Percentiles rank a stretch among this genome's conserved stretches.
Evolutionary conservation across 805 yeast genomes (phyloP).

Genomic region (Suhomyces sp.): DNA sequence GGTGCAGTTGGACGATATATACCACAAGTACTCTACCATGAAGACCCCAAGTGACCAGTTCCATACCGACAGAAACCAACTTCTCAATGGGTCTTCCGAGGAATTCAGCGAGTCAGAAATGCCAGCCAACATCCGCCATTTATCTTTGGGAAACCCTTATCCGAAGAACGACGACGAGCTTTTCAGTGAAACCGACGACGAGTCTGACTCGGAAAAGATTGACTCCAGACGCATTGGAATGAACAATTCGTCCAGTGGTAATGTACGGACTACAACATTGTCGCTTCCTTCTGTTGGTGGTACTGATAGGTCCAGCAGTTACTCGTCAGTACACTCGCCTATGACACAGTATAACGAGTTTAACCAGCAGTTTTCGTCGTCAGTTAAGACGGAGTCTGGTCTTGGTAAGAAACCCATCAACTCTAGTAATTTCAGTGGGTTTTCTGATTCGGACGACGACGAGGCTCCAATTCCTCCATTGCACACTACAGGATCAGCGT

Average conservation of each 20-base stretch:
- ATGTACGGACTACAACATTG: conserved; percentile 12
- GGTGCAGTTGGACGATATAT: conserved; percentile 41
- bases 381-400: conserved; percentile 11
- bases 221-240: conserved; percentile 22
- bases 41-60: conserved; percentile 41
- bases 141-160: conserved; percentile 27
- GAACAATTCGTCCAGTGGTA: conserved; percentile 5
- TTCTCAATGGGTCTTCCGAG: conserved; percentile 37
- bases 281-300: conserved; percentile 21
- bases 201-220: conserved; percentile 17
- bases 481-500: conserved; percentile 2
- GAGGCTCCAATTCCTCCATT: conserved; percentile 24
- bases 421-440: conserved; percentile 8
- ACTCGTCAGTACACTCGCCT: conserved; percentile 42
- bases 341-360: conserved; percentile 43
- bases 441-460: conserved; percentile 16
- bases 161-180: conserved; percentile 38
- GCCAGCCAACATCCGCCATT: conserved; percentile 29
- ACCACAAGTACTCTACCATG: conserved; percentile 40
- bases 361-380: conserved; percentile 34
- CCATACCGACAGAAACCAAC: conserved; percentile 30
- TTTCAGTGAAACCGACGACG: conserved; percentile 32
- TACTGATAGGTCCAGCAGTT: conserved; percentile 29
- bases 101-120: conserved; percentile 32
- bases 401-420: conserved; percentile 1